phyloP scores from a whole-genome alignment of 192 early-diverging fungal genomes.

The Thamnidium elegans region DNA sequence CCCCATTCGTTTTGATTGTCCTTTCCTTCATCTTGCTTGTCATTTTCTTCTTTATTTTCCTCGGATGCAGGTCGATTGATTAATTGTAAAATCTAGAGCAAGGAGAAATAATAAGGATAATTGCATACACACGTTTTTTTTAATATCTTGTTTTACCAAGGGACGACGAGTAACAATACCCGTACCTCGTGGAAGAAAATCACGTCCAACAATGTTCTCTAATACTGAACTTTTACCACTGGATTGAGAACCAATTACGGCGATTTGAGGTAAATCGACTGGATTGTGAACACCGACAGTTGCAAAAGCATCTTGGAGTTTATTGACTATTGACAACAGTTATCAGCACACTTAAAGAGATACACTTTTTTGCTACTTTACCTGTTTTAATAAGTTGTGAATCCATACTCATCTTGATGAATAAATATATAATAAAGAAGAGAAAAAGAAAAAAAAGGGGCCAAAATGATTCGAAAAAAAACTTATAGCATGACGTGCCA shows the following conservation, averaged over 20 bases:
- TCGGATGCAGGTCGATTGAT: conserved; percentile 78
- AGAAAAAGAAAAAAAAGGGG: neutral
- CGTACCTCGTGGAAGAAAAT: conserved; percentile 96
- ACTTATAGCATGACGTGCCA: too few species aligned
- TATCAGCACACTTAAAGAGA: neutral
- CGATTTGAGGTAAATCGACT: conserved; percentile 86
- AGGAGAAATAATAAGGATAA: neutral
- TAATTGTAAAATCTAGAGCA: conserved; percentile 71
- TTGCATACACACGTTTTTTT: neutral
- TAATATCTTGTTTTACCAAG: conserved; percentile 53
- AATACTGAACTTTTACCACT: conserved; percentile 97
- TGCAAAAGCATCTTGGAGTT: conserved; percentile 87
- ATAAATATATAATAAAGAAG: neutral
- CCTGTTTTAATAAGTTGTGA: conserved; percentile 53
- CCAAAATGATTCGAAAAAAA: too few species aligned
- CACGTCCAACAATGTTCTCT: conserved; percentile 98
- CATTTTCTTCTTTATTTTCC: neutral
- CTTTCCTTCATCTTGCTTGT: conserved; percentile 31
- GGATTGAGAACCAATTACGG: conserved; percentile 83
- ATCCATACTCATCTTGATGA: conserved; percentile 40
- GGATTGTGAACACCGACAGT: conserved; percentile 89
- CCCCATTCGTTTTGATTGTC: conserved; percentile 93
- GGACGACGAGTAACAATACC: conserved; percentile 98
- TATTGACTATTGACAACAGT: conserved; percentile 56
- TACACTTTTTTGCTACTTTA: conserved; percentile 6